Evolutionary conservation across 306 rosid genomes (phyloP).

Genomic region (Casuarina cunninghamiana): DNA sequence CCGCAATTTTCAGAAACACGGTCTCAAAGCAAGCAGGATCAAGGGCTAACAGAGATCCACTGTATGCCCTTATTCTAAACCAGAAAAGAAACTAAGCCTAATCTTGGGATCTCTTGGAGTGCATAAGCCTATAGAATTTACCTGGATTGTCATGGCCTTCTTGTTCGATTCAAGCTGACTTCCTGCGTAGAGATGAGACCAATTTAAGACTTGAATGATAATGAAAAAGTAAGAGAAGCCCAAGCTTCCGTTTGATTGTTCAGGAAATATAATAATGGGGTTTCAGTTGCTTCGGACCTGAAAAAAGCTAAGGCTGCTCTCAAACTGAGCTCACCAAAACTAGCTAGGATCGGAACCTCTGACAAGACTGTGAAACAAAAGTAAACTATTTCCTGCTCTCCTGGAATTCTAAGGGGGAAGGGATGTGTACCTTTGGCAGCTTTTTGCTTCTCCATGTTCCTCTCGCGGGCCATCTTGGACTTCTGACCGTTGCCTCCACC

Average conservation of each 20-base stretch:
- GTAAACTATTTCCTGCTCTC: not conserved
- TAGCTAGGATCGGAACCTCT: not conserved
- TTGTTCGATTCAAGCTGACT: constrained; percentile 58
- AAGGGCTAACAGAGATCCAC: not conserved
- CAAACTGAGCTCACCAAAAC: not conserved
- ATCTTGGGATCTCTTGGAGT: not conserved
- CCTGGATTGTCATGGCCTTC: constrained; percentile 55
- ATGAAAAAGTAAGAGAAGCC: no score
- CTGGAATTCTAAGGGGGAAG: not conserved
- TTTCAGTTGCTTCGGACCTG: not conserved
- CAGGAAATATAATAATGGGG: not conserved
- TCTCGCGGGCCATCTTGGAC: constrained; percentile 50
- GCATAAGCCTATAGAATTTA: not conserved
- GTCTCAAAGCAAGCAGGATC: not conserved
- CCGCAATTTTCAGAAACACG: not conserved
- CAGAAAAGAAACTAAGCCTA: not conserved
- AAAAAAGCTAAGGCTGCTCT: not conserved
- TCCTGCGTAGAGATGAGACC: constrained; percentile 24
- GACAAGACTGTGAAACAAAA: not conserved
- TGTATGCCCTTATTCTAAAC: not conserved
- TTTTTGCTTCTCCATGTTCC: constrained; percentile 56
- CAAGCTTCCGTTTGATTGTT: not conserved
- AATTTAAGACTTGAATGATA: not conserved
- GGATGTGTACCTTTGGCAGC: constrained; percentile 30
- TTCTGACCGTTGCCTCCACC: constrained; percentile 59